These are phyloP conservation scores for Nidularia pulvinata DNA, from an alignment of 768 basidiomycete species.

Conservation along the genomic window DNA sequence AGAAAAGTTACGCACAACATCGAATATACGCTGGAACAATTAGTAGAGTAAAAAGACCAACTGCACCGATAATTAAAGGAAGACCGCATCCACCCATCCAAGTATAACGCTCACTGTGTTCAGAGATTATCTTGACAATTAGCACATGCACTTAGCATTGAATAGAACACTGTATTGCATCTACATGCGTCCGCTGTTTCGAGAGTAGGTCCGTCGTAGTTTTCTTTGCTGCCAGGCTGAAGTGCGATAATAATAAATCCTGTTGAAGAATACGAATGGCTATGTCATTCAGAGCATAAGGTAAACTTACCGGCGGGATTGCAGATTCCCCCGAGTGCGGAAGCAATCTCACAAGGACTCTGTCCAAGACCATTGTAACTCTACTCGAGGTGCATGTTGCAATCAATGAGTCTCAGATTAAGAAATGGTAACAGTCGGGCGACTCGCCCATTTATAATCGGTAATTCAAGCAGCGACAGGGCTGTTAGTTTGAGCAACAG, in stretches of 20 bases:
- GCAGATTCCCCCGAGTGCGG: conserved; percentile 38
- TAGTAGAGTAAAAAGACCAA: conserved; percentile 28
- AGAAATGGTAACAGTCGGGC: too few species aligned
- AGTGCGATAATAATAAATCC: conserved; percentile 19
- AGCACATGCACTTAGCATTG: conserved; percentile 48
- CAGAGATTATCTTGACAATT: conserved; percentile 39
- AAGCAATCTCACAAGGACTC: conserved; percentile 41
- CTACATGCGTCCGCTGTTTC: conserved; percentile 34
- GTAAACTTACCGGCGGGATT: too few species aligned
- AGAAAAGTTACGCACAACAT: conserved; percentile 19
- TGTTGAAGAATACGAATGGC: conserved; percentile 30
- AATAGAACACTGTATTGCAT: conserved; percentile 54
- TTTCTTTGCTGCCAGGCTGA: conserved; percentile 1
- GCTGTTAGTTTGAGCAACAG: too few species aligned
- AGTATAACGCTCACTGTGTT: conserved; percentile 19
- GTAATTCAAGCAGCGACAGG: too few species aligned
- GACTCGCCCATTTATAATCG: too few species aligned
- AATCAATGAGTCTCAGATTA: too few species aligned
- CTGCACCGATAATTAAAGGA: neutral
- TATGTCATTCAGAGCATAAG: neutral
- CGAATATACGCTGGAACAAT: conserved; percentile 42
- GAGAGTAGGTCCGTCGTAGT: conserved; percentile 33
- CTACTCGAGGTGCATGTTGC: conserved; percentile 14
- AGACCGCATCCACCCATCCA: too few species aligned
- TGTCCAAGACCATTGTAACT: conserved; percentile 33